Conservation (phyloP, 2,329 filamentous ascomycete genomes). For the Escovopsis sp. region DNA sequence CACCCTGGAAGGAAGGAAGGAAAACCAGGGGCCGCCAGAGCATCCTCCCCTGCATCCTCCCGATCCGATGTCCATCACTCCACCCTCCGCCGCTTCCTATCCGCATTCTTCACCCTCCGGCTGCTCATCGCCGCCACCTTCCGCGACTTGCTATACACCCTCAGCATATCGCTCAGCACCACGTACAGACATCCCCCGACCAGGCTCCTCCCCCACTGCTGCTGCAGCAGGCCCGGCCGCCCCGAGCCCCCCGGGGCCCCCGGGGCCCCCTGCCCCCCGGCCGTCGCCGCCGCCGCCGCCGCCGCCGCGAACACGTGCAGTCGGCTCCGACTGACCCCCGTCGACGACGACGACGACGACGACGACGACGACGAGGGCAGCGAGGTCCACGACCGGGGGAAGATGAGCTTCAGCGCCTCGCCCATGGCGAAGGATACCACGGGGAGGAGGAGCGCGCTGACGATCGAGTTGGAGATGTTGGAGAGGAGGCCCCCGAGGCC, state of each 20-base stretch:
- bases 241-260: too few species aligned
- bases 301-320: slow-evolving; percentile 28
- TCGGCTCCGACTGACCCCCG: slow-evolving; percentile 13
- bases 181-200: slow-evolving; percentile 81
- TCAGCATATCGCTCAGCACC: slow-evolving; percentile 55
- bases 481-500: slow-evolving; percentile 23
- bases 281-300: slow-evolving; percentile 71
- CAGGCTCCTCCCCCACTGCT: slow-evolving; percentile 77
- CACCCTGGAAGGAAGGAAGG: too few species aligned
- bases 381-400: slow-evolving; percentile 62
- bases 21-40: too few species aligned
- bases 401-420: slow-evolving; percentile 49
- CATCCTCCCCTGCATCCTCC: background rate
- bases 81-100: slow-evolving; percentile 15
- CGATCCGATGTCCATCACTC: background rate
- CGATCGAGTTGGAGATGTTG: slow-evolving; percentile 32
- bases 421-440: slow-evolving; percentile 67
- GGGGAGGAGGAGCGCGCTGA: slow-evolving; percentile 57
- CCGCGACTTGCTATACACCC: slow-evolving; percentile 48
- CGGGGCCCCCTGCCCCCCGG: too few species aligned
- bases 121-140: slow-evolving; percentile 39
- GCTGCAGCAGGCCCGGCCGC: slow-evolving; percentile 56
- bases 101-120: slow-evolving; percentile 37
- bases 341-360: too few species aligned
- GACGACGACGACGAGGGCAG: too few species aligned